Conservation (phyloP, 148 eudicot genomes). For the Chenopodium album region DNA sequence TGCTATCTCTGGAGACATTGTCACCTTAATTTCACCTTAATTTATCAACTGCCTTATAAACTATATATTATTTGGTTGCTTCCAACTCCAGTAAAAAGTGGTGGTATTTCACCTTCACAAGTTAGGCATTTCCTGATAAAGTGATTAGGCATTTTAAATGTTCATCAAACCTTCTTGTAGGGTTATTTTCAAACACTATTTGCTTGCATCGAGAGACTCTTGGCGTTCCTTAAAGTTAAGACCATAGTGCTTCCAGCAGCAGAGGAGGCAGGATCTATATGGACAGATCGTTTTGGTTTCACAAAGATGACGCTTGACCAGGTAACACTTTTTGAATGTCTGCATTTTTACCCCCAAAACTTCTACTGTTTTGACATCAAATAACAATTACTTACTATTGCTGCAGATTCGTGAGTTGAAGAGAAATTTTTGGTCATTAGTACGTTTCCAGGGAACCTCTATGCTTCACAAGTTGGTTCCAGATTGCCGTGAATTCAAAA, state of each 20-base stretch:
- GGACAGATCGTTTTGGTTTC: conserved; percentile 91
- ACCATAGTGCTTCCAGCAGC: conserved; percentile 89
- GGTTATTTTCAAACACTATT: conserved; percentile 84
- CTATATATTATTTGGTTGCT: neutral
- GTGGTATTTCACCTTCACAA: neutral
- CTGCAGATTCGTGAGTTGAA: conserved; percentile 56
- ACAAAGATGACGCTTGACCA: conserved; percentile 56
- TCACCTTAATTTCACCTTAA: neutral
- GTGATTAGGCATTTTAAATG: neutral
- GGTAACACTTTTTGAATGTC: conserved; percentile 40
- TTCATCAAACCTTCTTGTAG: conserved; percentile 27
- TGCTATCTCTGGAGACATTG: neutral
- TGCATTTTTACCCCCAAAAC: too few relatives aligned
- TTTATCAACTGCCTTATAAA: neutral
- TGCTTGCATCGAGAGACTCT: conserved; percentile 63
- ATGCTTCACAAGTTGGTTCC: conserved; percentile 82
- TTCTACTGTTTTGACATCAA: neutral
- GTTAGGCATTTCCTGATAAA: neutral
- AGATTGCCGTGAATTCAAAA: neutral
- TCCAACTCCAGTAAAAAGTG: neutral
- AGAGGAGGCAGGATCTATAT: conserved; percentile 79
- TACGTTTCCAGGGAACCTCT: conserved; percentile 71
- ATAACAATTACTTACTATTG: neutral
- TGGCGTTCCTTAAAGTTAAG: conserved; percentile 55
- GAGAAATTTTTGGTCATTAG: conserved; percentile 59